Percentiles rank a stretch among this genome's conserved stretches.
Conservation (phyloP, 2,329 filamentous ascomycete genomes). For the Aureobasidium pullulans region DNA sequence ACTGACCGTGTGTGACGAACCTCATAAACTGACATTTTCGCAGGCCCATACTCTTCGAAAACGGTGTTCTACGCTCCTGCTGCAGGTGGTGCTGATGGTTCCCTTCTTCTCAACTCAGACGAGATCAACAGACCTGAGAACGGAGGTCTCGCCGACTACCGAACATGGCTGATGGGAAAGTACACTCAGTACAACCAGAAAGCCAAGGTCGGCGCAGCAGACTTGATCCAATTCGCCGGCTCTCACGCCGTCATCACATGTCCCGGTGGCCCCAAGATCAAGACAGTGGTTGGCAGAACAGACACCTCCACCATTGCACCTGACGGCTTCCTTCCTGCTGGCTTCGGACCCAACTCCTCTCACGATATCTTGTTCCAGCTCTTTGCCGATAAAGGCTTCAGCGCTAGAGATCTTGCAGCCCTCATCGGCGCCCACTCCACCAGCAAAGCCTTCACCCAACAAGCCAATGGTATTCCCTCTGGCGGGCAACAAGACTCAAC, state of each 20-base stretch:
- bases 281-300: slow-evolving; percentile 43
- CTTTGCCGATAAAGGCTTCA: slow-evolving; percentile 46
- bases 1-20: background rate
- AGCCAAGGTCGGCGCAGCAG: slow-evolving; percentile 41
- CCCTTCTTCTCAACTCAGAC: slow-evolving; percentile 30
- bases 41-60: slow-evolving; percentile 19
- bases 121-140: slow-evolving; percentile 34
- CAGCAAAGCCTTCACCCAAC: slow-evolving; percentile 38
- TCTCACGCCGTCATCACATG: slow-evolving; percentile 42
- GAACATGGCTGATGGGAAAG: slow-evolving; percentile 32
- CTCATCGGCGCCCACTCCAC: slow-evolving; percentile 49
- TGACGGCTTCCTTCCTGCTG: slow-evolving; percentile 39
- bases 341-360: slow-evolving; percentile 30
- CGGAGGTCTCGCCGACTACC: slow-evolving; percentile 39
- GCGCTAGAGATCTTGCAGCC: slow-evolving; percentile 43
- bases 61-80: slow-evolving; percentile 21
- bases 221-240: slow-evolving; percentile 46
- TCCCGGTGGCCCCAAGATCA: slow-evolving; percentile 45
- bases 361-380: slow-evolving; percentile 37
- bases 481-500: slow-evolving; percentile 42
- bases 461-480: slow-evolving; percentile 21
- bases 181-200: slow-evolving; percentile 21
- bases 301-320: slow-evolving; percentile 38
- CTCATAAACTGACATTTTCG: background rate
- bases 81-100: slow-evolving; percentile 36